Conservation (phyloP, 2,329 filamentous ascomycete genomes). For the Botryosphaeria dothidea region DNA sequence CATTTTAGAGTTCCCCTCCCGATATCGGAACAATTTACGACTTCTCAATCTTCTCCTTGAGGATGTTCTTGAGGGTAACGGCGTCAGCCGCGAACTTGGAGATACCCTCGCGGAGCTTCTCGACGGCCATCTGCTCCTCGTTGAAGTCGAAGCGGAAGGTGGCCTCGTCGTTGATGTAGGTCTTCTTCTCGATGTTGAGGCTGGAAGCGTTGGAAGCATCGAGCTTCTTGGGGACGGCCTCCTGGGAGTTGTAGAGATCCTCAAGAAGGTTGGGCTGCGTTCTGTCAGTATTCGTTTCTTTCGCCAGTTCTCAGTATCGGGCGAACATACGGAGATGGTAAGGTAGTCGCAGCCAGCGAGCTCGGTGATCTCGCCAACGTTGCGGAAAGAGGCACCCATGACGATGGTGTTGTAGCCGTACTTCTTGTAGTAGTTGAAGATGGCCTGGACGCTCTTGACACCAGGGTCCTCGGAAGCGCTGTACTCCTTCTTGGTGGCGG, state of each 20-base stretch:
- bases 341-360: constrained; percentile 98
- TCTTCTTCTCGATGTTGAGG: constrained; percentile 82
- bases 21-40: constrained; percentile 35
- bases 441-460: constrained; percentile 87
- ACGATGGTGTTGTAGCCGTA: constrained; percentile 98
- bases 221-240: constrained; percentile 88
- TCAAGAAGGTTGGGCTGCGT: constrained; percentile 84
- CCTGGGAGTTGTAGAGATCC: constrained; percentile 83
- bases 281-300: constrained; percentile 1
- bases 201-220: constrained; percentile 64
- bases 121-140: constrained; percentile 98
- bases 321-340: constrained; percentile 79
- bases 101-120: constrained; percentile 99
- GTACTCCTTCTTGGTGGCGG: constrained; percentile 91
- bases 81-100: constrained; percentile 98
- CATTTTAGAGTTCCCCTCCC: constrained; percentile 19
- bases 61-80: constrained; percentile 86
- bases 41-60: constrained; percentile 77
- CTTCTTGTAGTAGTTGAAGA: constrained; percentile 99
- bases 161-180: constrained; percentile 87
- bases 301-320: background rate
- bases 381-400: constrained; percentile 99
- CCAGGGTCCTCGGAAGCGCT: constrained; percentile 87
- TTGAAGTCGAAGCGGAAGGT: constrained; percentile 99
- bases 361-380: constrained; percentile 94